phyloP scores from a whole-genome alignment of 2,329 filamentous ascomycete genomes.

The Lojkania enalia region DNA sequence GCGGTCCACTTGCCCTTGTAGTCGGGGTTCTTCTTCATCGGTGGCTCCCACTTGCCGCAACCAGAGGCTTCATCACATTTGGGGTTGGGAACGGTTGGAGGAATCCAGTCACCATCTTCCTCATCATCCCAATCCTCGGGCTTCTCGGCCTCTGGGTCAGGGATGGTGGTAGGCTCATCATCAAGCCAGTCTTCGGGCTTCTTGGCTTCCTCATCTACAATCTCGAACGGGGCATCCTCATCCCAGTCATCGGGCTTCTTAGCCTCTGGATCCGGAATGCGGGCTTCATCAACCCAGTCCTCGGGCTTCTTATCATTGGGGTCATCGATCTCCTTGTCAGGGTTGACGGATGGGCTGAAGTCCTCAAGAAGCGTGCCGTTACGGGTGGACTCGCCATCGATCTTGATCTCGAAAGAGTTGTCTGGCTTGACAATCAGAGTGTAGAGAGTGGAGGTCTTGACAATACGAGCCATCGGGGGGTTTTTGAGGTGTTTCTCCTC shows the following conservation, averaged over 20 bases:
- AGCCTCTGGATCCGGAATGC: constrained; percentile 88
- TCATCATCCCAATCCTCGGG: constrained; percentile 99
- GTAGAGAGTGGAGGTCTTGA: constrained; percentile 93
- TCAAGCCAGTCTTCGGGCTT: constrained; percentile 97
- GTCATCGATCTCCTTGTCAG: constrained; percentile 91
- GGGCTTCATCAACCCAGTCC: constrained; percentile 92
- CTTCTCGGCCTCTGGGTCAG: constrained; percentile 95
- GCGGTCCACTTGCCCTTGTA: constrained; percentile 99
- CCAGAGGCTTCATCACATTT: constrained; percentile 93
- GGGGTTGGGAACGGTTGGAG: constrained; percentile 89
- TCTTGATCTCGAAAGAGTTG: constrained; percentile 90
- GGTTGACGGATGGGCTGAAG: constrained; percentile 93
- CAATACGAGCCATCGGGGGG: constrained; percentile 82
- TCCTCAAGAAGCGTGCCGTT: constrained; percentile 91
- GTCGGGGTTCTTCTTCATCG: constrained; percentile 88
- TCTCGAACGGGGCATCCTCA: constrained; percentile 95
- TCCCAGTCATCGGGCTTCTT: constrained; percentile 99
- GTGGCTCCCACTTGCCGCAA: constrained; percentile 89
- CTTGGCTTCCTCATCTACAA: constrained; percentile 88
- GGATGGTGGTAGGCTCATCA: constrained; percentile 77
- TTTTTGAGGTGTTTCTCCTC: constrained; percentile 97
- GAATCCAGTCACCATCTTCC: constrained; percentile 96
- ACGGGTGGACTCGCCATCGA: constrained; percentile 87
- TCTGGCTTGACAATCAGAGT: constrained; percentile 95
- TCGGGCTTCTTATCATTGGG: constrained; percentile 90